phyloP scores from a whole-genome alignment of 2,329 filamentous ascomycete species.

The Penicillium sp. region DNA sequence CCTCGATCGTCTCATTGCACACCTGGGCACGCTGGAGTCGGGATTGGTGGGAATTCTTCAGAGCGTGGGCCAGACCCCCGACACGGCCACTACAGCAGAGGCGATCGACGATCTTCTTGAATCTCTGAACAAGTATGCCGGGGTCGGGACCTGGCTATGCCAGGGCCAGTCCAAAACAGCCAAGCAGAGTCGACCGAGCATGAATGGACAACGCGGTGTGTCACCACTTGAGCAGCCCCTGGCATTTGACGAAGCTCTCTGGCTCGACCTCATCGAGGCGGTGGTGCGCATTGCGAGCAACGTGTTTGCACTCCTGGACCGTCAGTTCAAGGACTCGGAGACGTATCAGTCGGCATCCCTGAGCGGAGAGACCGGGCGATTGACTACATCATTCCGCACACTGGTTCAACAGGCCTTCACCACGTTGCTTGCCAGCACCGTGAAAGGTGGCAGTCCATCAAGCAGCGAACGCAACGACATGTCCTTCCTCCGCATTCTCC shows the following conservation, averaged over 20 bases:
- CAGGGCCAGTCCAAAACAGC: constrained; percentile 73
- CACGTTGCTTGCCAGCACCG: constrained; percentile 74
- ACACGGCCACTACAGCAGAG: constrained; percentile 59
- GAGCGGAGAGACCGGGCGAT: constrained; percentile 36
- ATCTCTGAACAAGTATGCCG: constrained; percentile 81
- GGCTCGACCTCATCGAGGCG: constrained; percentile 64
- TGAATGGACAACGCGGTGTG: constrained; percentile 38
- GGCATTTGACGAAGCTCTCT: constrained; percentile 61
- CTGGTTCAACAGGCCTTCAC: constrained; percentile 91
- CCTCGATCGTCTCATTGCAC: constrained; percentile 79
- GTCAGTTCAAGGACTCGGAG: constrained; percentile 27
- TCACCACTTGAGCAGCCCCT: constrained; percentile 56
- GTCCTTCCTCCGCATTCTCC: constrained; percentile 83
- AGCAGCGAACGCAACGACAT: constrained; percentile 52
- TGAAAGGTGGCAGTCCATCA: constrained; percentile 41
- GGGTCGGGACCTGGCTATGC: constrained; percentile 94
- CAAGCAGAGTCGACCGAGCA: constrained; percentile 30
- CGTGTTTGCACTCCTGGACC: constrained; percentile 56
- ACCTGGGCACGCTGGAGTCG: constrained; percentile 75
- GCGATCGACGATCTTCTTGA: constrained; percentile 71
- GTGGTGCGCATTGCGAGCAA: constrained; percentile 63
- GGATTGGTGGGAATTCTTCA: constrained; percentile 71
- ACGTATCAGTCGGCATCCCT: constrained; percentile 12
- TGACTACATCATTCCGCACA: constrained; percentile 67
- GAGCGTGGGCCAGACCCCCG: constrained; percentile 57